Evolutionary conservation across 2,329 filamentous ascomycete species (phyloP).

Genomic region (Ceratocystis diversiconidia): DNA sequence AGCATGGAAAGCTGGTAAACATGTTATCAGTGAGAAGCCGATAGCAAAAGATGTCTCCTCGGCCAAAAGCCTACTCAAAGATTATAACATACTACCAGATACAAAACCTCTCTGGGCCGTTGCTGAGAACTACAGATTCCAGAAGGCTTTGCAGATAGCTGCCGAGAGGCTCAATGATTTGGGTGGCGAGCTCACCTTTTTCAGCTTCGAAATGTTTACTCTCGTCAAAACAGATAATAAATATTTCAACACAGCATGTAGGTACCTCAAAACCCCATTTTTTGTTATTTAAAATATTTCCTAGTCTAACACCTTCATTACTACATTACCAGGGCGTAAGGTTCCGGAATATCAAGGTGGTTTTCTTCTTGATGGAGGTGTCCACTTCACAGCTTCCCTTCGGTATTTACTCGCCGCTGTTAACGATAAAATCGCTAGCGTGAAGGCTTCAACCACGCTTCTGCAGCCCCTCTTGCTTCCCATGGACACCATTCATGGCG

Average conservation of each 20-base stretch:
- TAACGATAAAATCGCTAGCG: slow-evolving; percentile 29
- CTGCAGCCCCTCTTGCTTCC: slow-evolving; percentile 45
- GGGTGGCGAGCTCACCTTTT: slow-evolving; percentile 22
- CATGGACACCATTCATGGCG: slow-evolving; percentile 51
- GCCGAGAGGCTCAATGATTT: slow-evolving; percentile 10
- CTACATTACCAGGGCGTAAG: slow-evolving; percentile 39
- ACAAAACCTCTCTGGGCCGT: slow-evolving; percentile 38
- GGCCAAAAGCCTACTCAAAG: slow-evolving; percentile 30
- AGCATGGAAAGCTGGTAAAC: slow-evolving; percentile 50
- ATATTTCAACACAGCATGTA: slow-evolving; percentile 37
- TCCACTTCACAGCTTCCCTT: slow-evolving; percentile 54
- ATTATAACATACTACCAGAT: slow-evolving; percentile 22
- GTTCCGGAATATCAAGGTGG: slow-evolving; percentile 58
- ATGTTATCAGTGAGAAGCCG: slow-evolving; percentile 57
- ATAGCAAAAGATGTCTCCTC: slow-evolving; percentile 43
- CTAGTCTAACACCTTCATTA: background rate
- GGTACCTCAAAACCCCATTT: slow-evolving; percentile 13
- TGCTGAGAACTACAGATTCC: slow-evolving; percentile 61
- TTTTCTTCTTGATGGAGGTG: slow-evolving; percentile 61
- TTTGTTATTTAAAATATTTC: background rate
- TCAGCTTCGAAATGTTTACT: slow-evolving; percentile 30
- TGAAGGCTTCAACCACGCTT: slow-evolving; percentile 42
- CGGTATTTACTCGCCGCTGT: slow-evolving; percentile 40
- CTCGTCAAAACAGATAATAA: slow-evolving; percentile 32
- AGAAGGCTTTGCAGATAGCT: slow-evolving; percentile 39